Conservation (phyloP, 805 yeast genomes). For the Pichia phayaonensis region DNA sequence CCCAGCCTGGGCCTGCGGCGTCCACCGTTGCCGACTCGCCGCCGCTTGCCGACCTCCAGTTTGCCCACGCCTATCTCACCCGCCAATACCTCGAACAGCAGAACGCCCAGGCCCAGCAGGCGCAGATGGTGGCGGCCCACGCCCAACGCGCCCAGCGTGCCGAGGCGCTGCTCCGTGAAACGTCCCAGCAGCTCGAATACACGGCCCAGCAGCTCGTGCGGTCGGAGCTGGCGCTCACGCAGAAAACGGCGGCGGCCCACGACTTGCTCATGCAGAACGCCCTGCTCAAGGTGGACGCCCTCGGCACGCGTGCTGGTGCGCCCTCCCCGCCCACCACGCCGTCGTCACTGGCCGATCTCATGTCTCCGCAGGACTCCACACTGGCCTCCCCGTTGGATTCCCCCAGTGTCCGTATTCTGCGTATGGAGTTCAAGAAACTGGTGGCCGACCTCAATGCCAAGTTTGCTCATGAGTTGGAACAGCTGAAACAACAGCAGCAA, state of each 20-base stretch:
- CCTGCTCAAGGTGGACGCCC: not conserved
- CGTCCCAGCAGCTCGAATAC: not conserved
- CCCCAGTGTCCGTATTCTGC: constrained; percentile 41
- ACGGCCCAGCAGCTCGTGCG: not conserved
- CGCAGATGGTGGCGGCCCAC: not conserved
- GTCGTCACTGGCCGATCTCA: not conserved
- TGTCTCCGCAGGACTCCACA: not conserved
- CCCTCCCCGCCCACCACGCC: not conserved
- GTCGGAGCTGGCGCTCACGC: not conserved
- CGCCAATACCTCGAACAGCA: not conserved
- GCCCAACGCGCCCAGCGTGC: not conserved
- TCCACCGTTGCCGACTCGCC: not conserved
- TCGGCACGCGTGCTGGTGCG: not conserved
- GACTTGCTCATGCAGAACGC: not conserved
- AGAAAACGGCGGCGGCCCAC: constrained; percentile 6
- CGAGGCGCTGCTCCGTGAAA: not conserved
- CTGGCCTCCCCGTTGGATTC: not conserved
- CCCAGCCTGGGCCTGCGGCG: not conserved
- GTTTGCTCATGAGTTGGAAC: constrained; percentile 49
- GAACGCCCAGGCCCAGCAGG: not conserved
- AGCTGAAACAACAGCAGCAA: not conserved
- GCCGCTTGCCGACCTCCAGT: not conserved
- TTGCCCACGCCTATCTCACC: not conserved
- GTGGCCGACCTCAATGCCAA: constrained; percentile 54
- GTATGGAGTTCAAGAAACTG: constrained; percentile 62